Conservation (phyloP, 176 grass and related monocot genomes). For the Pontederia crassipes region DNA sequence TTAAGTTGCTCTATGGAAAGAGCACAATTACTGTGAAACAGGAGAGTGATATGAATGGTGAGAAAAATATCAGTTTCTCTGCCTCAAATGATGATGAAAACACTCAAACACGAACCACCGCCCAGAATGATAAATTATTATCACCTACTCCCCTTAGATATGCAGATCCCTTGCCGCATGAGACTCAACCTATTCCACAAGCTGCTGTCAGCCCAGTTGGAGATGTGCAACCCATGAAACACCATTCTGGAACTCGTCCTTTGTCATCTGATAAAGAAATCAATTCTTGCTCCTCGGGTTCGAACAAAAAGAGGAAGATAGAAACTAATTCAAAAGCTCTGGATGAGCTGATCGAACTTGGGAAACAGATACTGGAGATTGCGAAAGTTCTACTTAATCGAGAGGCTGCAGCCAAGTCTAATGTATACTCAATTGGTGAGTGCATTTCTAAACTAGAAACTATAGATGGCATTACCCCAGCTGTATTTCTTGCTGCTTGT, state of each 20-base stretch:
- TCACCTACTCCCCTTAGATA: no score
- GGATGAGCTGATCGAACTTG: conserved; percentile 26
- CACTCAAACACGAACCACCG: conserved; percentile 5
- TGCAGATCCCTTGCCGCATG: background rate
- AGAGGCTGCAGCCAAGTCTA: conserved; percentile 3
- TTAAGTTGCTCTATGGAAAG: conserved; percentile 28
- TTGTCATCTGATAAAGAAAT: conserved; percentile 5
- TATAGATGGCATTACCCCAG: conserved; percentile 12
- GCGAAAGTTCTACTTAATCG: conserved; percentile 16
- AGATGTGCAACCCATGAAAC: background rate
- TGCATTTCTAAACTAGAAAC: conserved; percentile 29
- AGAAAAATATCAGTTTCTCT: conserved; percentile 20
- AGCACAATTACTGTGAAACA: conserved; percentile 13
- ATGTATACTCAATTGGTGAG: conserved; percentile 20
- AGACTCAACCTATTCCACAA: background rate
- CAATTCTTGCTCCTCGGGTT: conserved; percentile 3
- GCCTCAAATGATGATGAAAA: conserved; percentile 16
- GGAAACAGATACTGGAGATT: conserved; percentile 15
- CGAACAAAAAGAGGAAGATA: conserved; percentile 13
- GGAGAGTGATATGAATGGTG: conserved; percentile 23
- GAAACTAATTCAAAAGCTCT: conserved; percentile 15
- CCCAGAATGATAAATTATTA: conserved; percentile 9
- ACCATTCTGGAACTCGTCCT: background rate
- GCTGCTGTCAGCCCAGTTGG: conserved; percentile 5
- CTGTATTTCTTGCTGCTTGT: conserved; percentile 26